Conservation (phyloP, 441 rosid genomes). For the Isatis lusitanica region DNA sequence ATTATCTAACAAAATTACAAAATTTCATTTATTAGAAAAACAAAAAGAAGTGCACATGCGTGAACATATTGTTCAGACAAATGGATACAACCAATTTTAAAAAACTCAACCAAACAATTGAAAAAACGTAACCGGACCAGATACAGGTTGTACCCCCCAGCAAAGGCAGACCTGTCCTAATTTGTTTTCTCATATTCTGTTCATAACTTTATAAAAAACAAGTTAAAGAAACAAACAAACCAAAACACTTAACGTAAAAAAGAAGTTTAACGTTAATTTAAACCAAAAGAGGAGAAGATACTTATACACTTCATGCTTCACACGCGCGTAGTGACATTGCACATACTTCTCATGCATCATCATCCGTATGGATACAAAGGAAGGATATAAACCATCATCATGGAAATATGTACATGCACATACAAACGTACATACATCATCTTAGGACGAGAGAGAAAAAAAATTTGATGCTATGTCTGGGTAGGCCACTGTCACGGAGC, state of each 20-base stretch:
- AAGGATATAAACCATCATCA: not conserved
- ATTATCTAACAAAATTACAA: not conserved
- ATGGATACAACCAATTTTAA: not conserved
- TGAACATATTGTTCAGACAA: not conserved
- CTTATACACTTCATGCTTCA: not conserved
- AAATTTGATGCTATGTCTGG: slow-evolving; percentile 28
- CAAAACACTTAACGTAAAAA: not conserved
- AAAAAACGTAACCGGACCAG: not conserved
- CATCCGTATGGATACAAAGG: not conserved
- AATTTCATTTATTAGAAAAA: not conserved
- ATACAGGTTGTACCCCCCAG: slow-evolving; percentile 20
- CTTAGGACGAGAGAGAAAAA: slow-evolving; percentile 1
- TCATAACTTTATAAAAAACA: not conserved
- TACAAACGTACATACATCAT: slow-evolving; percentile 15
- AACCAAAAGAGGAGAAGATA: not conserved
- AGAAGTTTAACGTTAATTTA: not conserved
- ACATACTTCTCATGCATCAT: slow-evolving; percentile 20
- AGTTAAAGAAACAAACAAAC: not conserved
- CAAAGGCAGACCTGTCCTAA: slow-evolving; percentile 21
- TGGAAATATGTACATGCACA: not conserved
- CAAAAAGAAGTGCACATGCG: not conserved
- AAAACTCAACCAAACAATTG: not conserved
- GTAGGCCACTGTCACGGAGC: slow-evolving; percentile 28
- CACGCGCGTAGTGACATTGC: slow-evolving; percentile 17
- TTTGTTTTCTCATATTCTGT: slow-evolving; percentile 3